These are phyloP conservation scores for Phialophora chinensis DNA, from an alignment of 2,329 filamentous ascomycete genomes.

Conservation along the genomic window DNA sequence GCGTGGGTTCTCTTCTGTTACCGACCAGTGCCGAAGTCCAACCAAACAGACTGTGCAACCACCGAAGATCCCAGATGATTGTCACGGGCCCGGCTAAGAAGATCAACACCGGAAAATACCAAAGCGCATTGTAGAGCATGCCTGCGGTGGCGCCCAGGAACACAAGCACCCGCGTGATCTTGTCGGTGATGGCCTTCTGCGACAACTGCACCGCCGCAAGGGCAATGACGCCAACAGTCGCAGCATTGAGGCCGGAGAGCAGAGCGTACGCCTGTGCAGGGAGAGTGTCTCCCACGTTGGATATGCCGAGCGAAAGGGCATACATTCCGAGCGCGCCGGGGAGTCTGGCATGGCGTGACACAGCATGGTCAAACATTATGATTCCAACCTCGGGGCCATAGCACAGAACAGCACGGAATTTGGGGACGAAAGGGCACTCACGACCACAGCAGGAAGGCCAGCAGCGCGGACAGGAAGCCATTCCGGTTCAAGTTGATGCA, in stretches of 20 bases:
- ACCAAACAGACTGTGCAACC: conserved; percentile 51
- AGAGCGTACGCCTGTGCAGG: conserved; percentile 70
- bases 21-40: background rate
- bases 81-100: conserved; percentile 60
- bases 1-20: background rate
- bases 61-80: conserved; percentile 62
- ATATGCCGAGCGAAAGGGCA: conserved; percentile 68
- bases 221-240: conserved; percentile 74
- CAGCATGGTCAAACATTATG: background rate
- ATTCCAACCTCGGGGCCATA: background rate
- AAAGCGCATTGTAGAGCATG: conserved; percentile 72
- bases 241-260: conserved; percentile 73
- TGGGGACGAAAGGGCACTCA: conserved; percentile 41
- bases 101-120: conserved; percentile 75
- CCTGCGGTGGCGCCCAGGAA: conserved; percentile 69
- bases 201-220: conserved; percentile 66
- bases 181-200: conserved; percentile 70
- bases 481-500: conserved; percentile 69
- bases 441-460: conserved; percentile 71
- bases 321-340: conserved; percentile 76
- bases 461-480: conserved; percentile 64
- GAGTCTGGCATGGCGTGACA: conserved; percentile 52
- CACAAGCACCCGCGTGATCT: conserved; percentile 66
- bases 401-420: background rate
- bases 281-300: conserved; percentile 63